These are phyloP conservation scores for Allodekkera sacchari DNA, from an alignment of 805 yeast genomes.

Conservation along the genomic window DNA sequence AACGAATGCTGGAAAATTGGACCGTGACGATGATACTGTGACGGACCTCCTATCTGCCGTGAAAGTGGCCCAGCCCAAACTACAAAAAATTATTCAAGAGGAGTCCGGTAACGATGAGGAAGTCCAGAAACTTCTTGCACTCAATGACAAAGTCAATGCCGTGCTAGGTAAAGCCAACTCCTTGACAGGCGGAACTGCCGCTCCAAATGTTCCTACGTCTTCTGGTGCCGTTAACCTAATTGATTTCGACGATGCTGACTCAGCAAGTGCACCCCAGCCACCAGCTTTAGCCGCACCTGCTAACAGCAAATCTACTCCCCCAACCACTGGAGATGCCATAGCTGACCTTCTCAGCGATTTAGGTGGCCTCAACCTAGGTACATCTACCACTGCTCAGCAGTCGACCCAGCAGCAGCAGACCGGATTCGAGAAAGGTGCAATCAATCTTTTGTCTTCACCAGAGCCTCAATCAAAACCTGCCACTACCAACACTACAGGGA, in stretches of 20 bases:
- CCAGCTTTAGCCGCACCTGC: conserved; percentile 7
- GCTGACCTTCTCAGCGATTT: conserved; percentile 71
- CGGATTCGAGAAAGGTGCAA: conserved; percentile 20
- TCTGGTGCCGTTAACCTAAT: conserved; percentile 38
- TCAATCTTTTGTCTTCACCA: conserved; percentile 24
- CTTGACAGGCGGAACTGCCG: conserved; percentile 51
- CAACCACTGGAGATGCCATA: conserved; percentile 35
- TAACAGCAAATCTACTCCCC: conserved; percentile 15
- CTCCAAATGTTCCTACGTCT: conserved; percentile 27
- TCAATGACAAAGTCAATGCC: conserved; percentile 70
- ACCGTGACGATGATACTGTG: conserved; percentile 57
- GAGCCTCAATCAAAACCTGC: conserved; percentile 11
- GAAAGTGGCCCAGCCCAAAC: conserved; percentile 78
- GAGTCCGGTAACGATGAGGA: conserved; percentile 62
- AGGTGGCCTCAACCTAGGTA: conserved; percentile 46
- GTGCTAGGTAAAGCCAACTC: conserved; percentile 59
- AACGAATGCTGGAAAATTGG: conserved; percentile 31
- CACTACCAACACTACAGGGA: conserved; percentile 6
- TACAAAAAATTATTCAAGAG: conserved; percentile 76
- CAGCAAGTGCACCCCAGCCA: conserved; percentile 11
- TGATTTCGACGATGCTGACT: conserved; percentile 60
- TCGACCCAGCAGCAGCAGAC: conserved; percentile 7
- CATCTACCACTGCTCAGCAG: conserved; percentile 8
- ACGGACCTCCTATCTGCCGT: conserved; percentile 70
- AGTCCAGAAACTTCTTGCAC: conserved; percentile 52